Conservation (phyloP, 148 eudicot species). For the Fagopyrum tataricum region DNA sequence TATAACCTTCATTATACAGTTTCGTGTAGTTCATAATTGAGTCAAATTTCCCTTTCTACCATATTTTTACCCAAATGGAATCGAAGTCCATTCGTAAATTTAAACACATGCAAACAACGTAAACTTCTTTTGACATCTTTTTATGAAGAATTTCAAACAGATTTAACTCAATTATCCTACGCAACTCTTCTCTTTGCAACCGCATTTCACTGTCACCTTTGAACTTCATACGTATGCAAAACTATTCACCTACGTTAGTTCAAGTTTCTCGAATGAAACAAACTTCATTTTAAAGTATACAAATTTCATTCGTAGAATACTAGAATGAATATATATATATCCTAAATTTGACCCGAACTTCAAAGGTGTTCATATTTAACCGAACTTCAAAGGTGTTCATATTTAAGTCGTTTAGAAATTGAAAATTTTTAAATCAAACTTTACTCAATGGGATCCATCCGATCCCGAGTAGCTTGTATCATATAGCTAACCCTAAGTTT, state of each 20-base stretch:
- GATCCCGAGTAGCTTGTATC: too few species aligned
- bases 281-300: too few species aligned
- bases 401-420: too few species aligned
- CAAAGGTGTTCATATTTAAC: too few species aligned
- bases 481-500: too few species aligned
- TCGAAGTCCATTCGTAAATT: not conserved
- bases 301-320: too few species aligned
- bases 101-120: not conserved
- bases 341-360: too few species aligned
- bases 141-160: not conserved
- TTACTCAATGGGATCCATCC: too few species aligned
- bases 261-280: too few species aligned
- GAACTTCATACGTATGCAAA: not conserved
- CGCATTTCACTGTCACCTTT: not conserved
- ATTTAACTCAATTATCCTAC: not conserved
- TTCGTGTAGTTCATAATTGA: not conserved
- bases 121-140: not conserved
- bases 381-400: too few species aligned
- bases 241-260: not conserved
- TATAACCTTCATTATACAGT: not conserved
- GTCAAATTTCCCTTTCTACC: not conserved
- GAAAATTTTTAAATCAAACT: too few species aligned
- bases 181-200: not conserved
- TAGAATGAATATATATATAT: too few species aligned
- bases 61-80: not conserved